Base-by-base conservation (phyloP, 495 filamentous ascomycete genomes). In the Achaetomiella virescens region DNA sequence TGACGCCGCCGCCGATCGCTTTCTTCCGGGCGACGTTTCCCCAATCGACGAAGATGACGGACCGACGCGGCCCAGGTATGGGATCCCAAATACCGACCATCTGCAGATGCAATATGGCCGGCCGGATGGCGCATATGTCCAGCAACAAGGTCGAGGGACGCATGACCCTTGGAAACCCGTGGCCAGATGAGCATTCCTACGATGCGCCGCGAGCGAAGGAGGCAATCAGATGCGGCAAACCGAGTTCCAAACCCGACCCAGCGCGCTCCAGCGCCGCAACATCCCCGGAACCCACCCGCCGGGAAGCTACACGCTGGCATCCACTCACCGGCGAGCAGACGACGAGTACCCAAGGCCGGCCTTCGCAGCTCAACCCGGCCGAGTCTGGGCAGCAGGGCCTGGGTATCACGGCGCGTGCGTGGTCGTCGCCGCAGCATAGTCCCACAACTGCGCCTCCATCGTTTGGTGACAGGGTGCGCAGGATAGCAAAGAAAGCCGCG, bases 271-370 rank as follows among this genome's bases (percentile, higher is more conserved):
- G 54, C 61, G 43, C 59, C 61, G 17, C 64, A 60, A 33, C 63
- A 66, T 15, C 55, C 61, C 15, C 65, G 67, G 45, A 60, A 62
- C 20, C 55, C 62, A 3, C 61, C 63, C 15, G 55, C 62, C 44
- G 59, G 6, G 61, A 70, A 35, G 66, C 63, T 52, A 63, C 70
- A 11, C 64, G 71, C 43, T 77, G 74, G 75, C 75, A 80, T 55
- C 75, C 76, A 14, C 70, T 70, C 40, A 78, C 77, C 0, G 77
- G 75, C n/a, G 77, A 79, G 55, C 69, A 68, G 21, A 79, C 74
- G 20, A 72, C 66, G 9, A 72, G 68, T 51, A 54, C 68, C 20
- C 74, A 61, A 47, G 73, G 75, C 25, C 72, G 66, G 33, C 72
- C 76, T 20, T 71, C 73, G n/a, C 72, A 77, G 41, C 68, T 73